phyloP scores from a whole-genome alignment of 345 rosid genomes.

The Excoecaria cochinchinensis region DNA sequence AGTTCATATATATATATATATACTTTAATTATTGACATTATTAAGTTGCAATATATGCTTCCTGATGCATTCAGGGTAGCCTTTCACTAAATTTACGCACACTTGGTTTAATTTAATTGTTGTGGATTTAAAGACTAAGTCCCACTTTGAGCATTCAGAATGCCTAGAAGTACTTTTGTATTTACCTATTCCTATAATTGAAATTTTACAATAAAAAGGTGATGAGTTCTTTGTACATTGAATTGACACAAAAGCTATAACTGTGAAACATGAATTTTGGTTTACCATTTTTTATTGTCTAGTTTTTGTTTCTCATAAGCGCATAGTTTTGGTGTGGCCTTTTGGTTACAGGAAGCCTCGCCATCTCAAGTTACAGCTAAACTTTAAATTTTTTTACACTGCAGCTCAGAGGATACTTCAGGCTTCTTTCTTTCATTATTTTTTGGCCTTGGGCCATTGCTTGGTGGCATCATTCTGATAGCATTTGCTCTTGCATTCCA shows the following conservation, averaged over 20 bases:
- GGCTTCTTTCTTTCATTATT: slow-evolving; percentile 95
- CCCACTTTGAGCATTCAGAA: slow-evolving; percentile 10
- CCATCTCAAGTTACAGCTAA: slow-evolving; percentile 57
- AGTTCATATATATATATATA: too few species aligned
- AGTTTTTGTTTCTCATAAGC: neutral
- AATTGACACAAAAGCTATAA: neutral
- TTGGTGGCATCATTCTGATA: slow-evolving; percentile 80
- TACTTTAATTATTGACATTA: too few species aligned
- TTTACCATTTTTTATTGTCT: neutral
- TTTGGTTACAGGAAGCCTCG: slow-evolving; percentile 73
- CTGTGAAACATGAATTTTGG: neutral
- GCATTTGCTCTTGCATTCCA: slow-evolving; percentile 70
- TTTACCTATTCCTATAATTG: neutral
- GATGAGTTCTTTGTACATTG: neutral
- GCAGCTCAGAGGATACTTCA: slow-evolving; percentile 95
- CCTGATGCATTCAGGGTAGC: slow-evolving; percentile 97
- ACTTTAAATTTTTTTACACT: slow-evolving; percentile 25
- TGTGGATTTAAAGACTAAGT: neutral
- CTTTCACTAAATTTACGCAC: slow-evolving; percentile 1
- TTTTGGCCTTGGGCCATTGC: slow-evolving; percentile 93
- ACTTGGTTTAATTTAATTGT: neutral
- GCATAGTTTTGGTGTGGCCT: slow-evolving; percentile 12
- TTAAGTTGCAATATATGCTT: too few species aligned
- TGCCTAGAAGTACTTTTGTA: neutral
- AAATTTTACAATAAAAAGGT: too few species aligned